Evolutionary conservation across 768 basidiomycete genomes (phyloP), one percentile per base, ranked within the genome.

Genomic region (Cyclocybe aegerita): DNA sequence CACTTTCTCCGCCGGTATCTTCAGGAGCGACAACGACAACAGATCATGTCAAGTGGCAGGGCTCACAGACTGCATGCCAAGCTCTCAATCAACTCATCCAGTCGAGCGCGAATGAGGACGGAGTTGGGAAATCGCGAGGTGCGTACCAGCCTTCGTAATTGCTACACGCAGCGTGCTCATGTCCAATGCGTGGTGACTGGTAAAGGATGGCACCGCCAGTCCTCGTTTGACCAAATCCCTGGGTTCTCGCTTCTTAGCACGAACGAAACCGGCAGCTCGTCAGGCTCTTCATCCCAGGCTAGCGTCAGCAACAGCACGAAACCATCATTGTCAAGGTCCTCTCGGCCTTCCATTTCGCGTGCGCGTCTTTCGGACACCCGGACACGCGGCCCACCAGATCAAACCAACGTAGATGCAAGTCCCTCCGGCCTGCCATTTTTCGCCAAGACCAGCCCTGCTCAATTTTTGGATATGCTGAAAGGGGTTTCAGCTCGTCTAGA

Each of bases 401-500:
- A 43, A 42, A 47, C 38, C 9, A 42, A 11, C 29, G 12, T 17
- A 37, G 44, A 50, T 29, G 9, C 34, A 17, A 23, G 49, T 31
- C 12, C 42, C 43, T 4, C 34, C 55, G 6, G 23, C 5, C 44
- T 60, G 8, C 56, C 61, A 7, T 48, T 60, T 29, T 55, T 60
- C 14, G 56, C 58, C 43, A 54, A 59, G 33, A 42, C 53, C 7
- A 52, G 61, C 39, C 67, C 66, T 33, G 43, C 55, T 6, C 48
- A 60, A 29, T 65, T 74, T 17, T 44, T 74, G 34, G 60, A 64
- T 36, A 61, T 69, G 23, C 53, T 72, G 31, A 70, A 70, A 50
- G 68, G 63, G 31, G 67, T 70, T 9, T 70, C 69, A n/a, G 67
- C 65, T 31, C 59, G 62, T 15, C 63, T 69, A 36, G 65, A 72